Evolutionary conservation across 2,329 filamentous ascomycete genomes (phyloP), one percentile per base, ranked within the genome.

Genomic region (Westerdykella ornata): DNA sequence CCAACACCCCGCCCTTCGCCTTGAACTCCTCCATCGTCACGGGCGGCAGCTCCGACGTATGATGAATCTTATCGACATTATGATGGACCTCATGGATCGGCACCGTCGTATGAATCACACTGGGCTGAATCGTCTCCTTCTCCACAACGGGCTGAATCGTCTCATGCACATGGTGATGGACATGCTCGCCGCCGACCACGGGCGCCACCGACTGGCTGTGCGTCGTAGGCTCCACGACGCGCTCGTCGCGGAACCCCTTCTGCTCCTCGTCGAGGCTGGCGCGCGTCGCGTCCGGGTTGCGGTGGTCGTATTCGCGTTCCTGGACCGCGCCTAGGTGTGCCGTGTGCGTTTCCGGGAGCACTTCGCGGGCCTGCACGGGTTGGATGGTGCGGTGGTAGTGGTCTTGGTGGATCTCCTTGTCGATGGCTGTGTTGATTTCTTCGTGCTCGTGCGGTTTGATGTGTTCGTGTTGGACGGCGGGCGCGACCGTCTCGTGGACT

Each of bases 11-110:
- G 12, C 78, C 77, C 39, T 74, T 61, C 44, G 65, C 59, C 65
- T 72, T 74, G 59, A 84, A 87, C 52, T 88, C 81, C 0, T 72
- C 68, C 59, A 87, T 72, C 28, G 70, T 78, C 59, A 85, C 79
- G 9, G 76, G 63, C 1, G 83, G 82, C 0, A 87, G 71, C 3
- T 76, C 72, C 1, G 81, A 80, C 1, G 80, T 74, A 33, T 73
- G 71, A 57, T 88, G 84, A 58, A 84, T 78, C 44, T 83, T 74
- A 1, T 82, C 72, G 12, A 76, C 71, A 38, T 82, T 78, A 53
- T 85, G 80, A 57, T 87, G 83, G 2, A 77, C 75, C 66, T 88
- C 84, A 49, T 87, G 83, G 32, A 88, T 74, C 0, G 83, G 84
- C 0, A 84, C 72, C 1, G 81, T 85, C 17, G 80, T 86, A 69